Evolutionary conservation across 2,329 filamentous ascomycete genomes (phyloP), one percentile per base, ranked within the genome.

Genomic region (Cladosporium sp.): DNA sequence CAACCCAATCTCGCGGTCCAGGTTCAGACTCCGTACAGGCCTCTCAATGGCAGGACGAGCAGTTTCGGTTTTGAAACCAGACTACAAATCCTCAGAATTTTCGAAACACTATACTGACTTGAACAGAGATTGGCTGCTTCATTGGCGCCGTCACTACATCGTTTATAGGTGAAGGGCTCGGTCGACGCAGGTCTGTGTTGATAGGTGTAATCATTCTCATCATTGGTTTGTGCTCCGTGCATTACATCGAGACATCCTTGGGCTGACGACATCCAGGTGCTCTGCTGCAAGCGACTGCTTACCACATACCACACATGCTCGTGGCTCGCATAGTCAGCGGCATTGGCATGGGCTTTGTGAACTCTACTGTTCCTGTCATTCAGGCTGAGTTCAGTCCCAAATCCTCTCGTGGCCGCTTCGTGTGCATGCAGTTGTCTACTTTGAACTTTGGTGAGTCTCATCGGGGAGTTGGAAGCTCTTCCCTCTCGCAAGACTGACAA

Each of bases 361-460:
- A 80, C 67, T 79, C 78, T 0, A 82, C 80, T 0, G 79, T 79
- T 0, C 81, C 81, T 1, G 79, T 82, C 6, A 74, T 79, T 56
- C 79, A 81, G 56, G 73, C 81, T 1, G 82, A 84, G n/a, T 76
- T 74, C 66, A 69, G 69, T 1, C 74, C 74, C 12, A 75, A 76
- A 53, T 72, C 74, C 1, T 72, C 73, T 1, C 57, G 74, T 37
- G 74, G 74, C 40, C 64, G 80, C 73, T 75, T 78, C 66, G 81
- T 82, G 62, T 82, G 81, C 65, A 79, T 80, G 18, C 81, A 83
- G 66, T 71, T 84, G 4, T 81, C 80, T 0, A 82, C 81, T 0
- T 76, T 84, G 21, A 84, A 82, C 67, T 78, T 82, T 18, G 81
- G 68, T 60, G 21, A 61, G 65, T 53, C n/a, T 58, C 40, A 7